Evolutionary conservation across 1,284 basidiomycete species (phyloP).

Genomic region (Microbotryum scabiosae): DNA sequence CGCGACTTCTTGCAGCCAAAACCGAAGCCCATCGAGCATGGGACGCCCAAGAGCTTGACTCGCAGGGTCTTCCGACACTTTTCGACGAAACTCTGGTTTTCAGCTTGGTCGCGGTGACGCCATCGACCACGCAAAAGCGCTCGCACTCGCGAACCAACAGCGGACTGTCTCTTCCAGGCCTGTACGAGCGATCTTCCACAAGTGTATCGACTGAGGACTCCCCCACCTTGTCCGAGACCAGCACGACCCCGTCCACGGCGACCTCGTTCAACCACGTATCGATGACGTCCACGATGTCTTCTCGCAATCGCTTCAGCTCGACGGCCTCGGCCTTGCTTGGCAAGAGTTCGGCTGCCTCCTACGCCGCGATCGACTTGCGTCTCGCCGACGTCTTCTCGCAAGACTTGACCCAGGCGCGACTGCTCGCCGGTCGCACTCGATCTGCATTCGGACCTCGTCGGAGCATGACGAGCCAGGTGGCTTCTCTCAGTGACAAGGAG

Average conservation of each 20-base stretch:
- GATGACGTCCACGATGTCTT: constrained; percentile 13
- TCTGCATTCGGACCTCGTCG: constrained; percentile 23
- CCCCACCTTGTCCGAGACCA: background rate
- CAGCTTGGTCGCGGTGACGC: constrained; percentile 6
- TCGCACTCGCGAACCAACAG: background rate
- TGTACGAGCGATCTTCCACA: too few species aligned
- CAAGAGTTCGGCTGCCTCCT: constrained; percentile 58
- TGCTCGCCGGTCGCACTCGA: constrained; percentile 8
- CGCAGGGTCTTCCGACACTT: constrained; percentile 11
- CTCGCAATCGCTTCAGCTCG: constrained; percentile 24
- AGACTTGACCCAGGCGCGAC: constrained; percentile 38
- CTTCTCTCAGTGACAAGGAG: constrained; percentile 2
- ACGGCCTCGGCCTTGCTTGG: constrained; percentile 57
- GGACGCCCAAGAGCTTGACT: constrained; percentile 15
- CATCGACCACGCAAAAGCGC: background rate
- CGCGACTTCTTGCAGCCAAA: constrained; percentile 9
- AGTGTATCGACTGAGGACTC: background rate
- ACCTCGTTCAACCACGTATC: constrained; percentile 20
- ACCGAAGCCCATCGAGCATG: constrained; percentile 9
- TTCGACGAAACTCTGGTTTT: constrained; percentile 26
- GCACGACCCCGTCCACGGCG: constrained; percentile 10
- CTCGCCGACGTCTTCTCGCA: constrained; percentile 43
- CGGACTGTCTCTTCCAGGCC: background rate
- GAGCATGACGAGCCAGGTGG: constrained; percentile 10
- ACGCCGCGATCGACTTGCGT: constrained; percentile 46